Conservation (phyloP, 768 basidiomycete genomes). For the Hygrophoropsis aurantiaca region DNA sequence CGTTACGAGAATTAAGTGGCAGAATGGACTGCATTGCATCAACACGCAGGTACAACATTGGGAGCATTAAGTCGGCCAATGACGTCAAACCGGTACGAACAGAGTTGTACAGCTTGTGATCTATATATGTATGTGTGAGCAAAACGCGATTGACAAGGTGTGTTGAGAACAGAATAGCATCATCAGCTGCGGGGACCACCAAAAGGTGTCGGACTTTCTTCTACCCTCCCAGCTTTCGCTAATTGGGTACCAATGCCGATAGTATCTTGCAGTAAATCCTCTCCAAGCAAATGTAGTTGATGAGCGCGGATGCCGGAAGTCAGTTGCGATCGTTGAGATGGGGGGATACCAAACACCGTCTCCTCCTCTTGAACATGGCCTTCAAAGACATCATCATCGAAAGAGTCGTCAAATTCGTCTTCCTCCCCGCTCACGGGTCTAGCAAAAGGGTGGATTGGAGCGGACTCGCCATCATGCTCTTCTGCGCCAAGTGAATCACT, state of each 20-base stretch:
- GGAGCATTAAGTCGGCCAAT: too few species aligned
- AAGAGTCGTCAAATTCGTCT: conserved; percentile 52
- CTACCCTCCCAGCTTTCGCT: conserved; percentile 46
- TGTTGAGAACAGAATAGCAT: too few species aligned
- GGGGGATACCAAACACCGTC: conserved; percentile 71
- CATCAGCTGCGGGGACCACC: conserved; percentile 11
- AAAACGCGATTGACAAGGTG: too few species aligned
- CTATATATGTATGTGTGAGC: too few species aligned
- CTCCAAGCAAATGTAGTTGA: conserved; percentile 58
- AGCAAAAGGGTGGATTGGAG: conserved; percentile 64
- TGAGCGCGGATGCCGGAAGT: conserved; percentile 15
- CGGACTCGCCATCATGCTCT: conserved; percentile 38
- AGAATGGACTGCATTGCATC: too few species aligned
- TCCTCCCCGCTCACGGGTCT: conserved; percentile 26
- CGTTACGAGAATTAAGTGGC: too few species aligned
- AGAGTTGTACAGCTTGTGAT: too few species aligned
- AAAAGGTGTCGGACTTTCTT: conserved; percentile 67
- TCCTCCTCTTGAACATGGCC: conserved; percentile 48
- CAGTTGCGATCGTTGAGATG: conserved; percentile 43
- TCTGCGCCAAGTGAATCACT: conserved; percentile 56
- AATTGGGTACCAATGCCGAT: conserved; percentile 58
- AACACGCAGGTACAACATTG: too few species aligned
- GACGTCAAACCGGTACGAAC: too few species aligned
- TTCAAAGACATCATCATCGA: conserved; percentile 40
- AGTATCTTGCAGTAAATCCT: conserved; percentile 62